Percentiles rank a stretch among this genome's conserved stretches.
Evolutionary conservation across 352 stramenopile genomes (phyloP).

Genomic region (Aphanomyces invadans): DNA sequence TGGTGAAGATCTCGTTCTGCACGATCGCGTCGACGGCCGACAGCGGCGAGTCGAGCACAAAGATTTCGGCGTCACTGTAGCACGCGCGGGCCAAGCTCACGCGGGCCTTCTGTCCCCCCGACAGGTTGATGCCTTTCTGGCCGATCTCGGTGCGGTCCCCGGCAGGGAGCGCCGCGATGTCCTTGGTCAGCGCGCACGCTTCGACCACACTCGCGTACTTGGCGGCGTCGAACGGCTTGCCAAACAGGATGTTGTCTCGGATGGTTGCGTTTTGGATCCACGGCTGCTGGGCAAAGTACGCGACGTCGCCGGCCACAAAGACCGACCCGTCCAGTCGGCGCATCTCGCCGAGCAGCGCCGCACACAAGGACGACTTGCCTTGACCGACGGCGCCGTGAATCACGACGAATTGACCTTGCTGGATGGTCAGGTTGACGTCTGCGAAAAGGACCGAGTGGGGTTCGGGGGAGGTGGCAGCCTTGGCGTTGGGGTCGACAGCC

Average conservation of each 20-base stretch:
- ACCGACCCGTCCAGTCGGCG: constrained; percentile 37
- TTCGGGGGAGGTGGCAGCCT: neutral
- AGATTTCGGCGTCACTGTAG: constrained; percentile 25
- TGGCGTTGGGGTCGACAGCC: neutral
- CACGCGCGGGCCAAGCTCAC: constrained; percentile 24
- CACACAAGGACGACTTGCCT: constrained; percentile 51
- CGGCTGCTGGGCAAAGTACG: constrained; percentile 29
- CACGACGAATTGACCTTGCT: constrained; percentile 42
- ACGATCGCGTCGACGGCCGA: constrained; percentile 87
- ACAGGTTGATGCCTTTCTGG: constrained; percentile 38
- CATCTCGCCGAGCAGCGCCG: constrained; percentile 77
- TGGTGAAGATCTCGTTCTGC: constrained; percentile 76
- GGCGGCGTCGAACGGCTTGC: constrained; percentile 43
- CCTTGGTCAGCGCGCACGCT: constrained; percentile 26
- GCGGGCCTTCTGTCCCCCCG: constrained; percentile 37
- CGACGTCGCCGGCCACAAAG: constrained; percentile 36
- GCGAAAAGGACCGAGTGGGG: constrained; percentile 27
- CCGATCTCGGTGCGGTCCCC: constrained; percentile 57
- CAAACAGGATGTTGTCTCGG: constrained; percentile 83
- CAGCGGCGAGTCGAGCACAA: constrained; percentile 24
- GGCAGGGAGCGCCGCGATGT: constrained; percentile 35
- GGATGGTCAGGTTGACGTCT: constrained; percentile 36
- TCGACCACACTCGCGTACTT: constrained; percentile 35
- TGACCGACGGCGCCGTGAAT: constrained; percentile 40
- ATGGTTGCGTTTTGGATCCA: constrained; percentile 42